Evolutionary conservation across 2,329 filamentous ascomycete genomes (phyloP), one percentile per base, ranked within the genome.

Genomic region (Hymenoscyphus repandus): DNA sequence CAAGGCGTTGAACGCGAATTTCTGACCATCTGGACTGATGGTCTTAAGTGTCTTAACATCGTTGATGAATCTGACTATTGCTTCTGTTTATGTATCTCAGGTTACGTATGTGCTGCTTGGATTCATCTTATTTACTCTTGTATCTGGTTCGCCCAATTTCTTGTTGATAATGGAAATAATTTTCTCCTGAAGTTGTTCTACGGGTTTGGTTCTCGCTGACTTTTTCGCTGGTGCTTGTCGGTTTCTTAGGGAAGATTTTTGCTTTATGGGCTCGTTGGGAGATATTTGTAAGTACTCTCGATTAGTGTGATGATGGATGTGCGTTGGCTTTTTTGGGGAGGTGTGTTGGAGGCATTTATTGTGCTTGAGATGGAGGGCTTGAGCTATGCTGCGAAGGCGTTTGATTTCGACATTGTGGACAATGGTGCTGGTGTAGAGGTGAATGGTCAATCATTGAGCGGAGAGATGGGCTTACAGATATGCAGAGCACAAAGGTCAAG

Each of bases 11-110:
- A 49, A 47, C 12, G 51, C 46, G 7, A 30, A 34, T n/a, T 33
- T 46, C 3, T 30, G 31, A 31, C 47, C 43, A 2, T 46, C 49
- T 12, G 33, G 15, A 2, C 42, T 46, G n/a, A 53, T 36, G 5
- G 49, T 36, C 34, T 30, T 32, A 4, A 49, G 15, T 30, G 33
- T 44, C 18, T 46, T 37, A 7, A 49, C 41, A 17, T 53, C 36
- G 18, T 43, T 48, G 10, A 31, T 11, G 46, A 41, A 53, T 31
- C 46, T 46, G 5, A 41, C 31, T 40, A 49, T 49, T 27, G 46
- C 36, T 6, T 45, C 20, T 13, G 51, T 36, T 15, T 52, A 52
- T 18, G 40, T 18, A 17, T 48, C 45, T 3, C 32, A 48, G 22
- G 50, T 48, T 6, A 45, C 20, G 1, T 39, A 20, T 12, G 3